Evolutionary conservation across 805 yeast genomes (phyloP).

Genomic region (Ogataea haglerorum): DNA sequence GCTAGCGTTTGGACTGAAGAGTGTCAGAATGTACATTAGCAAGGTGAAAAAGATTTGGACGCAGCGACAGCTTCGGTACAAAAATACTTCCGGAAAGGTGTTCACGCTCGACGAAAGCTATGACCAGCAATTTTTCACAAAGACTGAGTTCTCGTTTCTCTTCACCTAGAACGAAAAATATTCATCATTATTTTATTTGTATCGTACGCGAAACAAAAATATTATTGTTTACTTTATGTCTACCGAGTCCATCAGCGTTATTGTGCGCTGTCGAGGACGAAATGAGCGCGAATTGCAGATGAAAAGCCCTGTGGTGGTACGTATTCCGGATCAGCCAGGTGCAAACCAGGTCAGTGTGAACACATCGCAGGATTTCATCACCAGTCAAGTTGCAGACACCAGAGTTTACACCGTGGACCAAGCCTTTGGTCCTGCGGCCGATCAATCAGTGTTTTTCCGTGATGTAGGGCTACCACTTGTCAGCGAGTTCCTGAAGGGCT

Average conservation of each 20-base stretch:
- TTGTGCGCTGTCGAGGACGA: conserved; percentile 54
- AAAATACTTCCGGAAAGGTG: conserved; percentile 6
- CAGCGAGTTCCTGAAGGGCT: conserved; percentile 47
- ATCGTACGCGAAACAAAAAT: not conserved
- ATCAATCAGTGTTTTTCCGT: conserved; percentile 43
- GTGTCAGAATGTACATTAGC: conserved; percentile 23
- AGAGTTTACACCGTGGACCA: conserved; percentile 51
- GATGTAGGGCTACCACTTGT: conserved; percentile 47
- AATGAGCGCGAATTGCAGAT: conserved; percentile 41
- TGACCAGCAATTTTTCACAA: conserved; percentile 12
- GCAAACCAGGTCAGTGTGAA: conserved; percentile 25
- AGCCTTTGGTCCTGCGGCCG: conserved; percentile 52
- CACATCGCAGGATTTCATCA: conserved; percentile 25
- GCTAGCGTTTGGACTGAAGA: conserved; percentile 26
- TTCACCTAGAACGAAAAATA: conserved; percentile 11
- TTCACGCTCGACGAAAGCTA: conserved; percentile 11
- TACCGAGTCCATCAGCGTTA: conserved; percentile 43
- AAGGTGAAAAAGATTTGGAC: conserved; percentile 29
- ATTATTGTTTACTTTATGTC: conserved; percentile 4
- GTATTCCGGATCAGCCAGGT: conserved; percentile 37
- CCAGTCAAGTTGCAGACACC: conserved; percentile 24
- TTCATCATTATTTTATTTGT: not conserved
- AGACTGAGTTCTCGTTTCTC: conserved; percentile 16
- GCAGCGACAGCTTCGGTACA: conserved; percentile 20
- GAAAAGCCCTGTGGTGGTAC: conserved; percentile 47